phyloP scores from a whole-genome alignment of 805 yeast species.

The Clavispora vitiphila region DNA sequence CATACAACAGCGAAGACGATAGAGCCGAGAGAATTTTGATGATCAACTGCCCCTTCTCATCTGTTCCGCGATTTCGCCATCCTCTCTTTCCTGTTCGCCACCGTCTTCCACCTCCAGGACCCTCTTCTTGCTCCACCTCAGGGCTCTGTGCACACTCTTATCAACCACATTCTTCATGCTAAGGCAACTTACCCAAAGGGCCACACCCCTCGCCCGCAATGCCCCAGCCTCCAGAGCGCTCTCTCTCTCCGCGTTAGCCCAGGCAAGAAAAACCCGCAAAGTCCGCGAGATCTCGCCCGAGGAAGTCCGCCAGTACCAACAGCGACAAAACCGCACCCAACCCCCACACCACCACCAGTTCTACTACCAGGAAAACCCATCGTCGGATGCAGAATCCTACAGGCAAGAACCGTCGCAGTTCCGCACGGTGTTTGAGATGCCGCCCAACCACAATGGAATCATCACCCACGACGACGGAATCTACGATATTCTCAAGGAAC shows the following conservation, averaged over 20 bases:
- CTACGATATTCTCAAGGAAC: slow-evolving; percentile 62
- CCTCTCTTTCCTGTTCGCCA: not conserved
- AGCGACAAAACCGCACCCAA: slow-evolving; percentile 3
- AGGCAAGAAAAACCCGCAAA: slow-evolving; percentile 19
- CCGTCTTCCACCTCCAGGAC: too few species aligned
- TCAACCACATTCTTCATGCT: not conserved
- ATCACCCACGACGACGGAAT: slow-evolving; percentile 56
- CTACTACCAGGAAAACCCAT: slow-evolving; percentile 26
- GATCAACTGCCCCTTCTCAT: too few species aligned
- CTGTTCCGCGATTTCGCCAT: too few species aligned
- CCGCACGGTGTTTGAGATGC: slow-evolving; percentile 29
- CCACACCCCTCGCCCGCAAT: not conserved
- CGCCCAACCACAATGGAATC: slow-evolving; percentile 45
- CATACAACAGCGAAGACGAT: too few species aligned
- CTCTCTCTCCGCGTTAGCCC: not conserved
- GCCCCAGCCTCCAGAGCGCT: not conserved
- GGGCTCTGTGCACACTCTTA: not conserved
- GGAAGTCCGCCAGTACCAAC: slow-evolving; percentile 23
- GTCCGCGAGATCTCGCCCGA: slow-evolving; percentile 33
- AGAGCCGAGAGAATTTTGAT: too few species aligned
- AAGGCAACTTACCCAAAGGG: not conserved
- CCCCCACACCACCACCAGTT: slow-evolving; percentile 9
- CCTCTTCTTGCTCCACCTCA: not conserved
- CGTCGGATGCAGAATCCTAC: slow-evolving; percentile 18
- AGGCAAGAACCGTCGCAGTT: slow-evolving; percentile 23